phyloP scores from a whole-genome alignment of 2,329 filamentous ascomycete genomes.

The Trichoderma hamatum region DNA sequence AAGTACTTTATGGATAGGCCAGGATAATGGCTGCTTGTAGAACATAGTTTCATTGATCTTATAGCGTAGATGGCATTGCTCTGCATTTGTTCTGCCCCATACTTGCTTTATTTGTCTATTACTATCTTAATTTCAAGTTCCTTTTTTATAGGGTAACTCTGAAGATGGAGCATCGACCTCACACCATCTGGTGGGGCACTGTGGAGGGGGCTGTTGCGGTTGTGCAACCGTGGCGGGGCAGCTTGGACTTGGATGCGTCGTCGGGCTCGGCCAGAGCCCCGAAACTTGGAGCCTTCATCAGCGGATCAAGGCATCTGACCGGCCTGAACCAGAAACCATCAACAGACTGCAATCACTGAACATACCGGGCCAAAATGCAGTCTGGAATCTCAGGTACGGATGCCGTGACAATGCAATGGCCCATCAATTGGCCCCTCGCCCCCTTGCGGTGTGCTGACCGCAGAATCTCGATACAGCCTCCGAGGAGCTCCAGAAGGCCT shows the following conservation, averaged over 20 bases:
- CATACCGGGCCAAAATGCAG: conserved; percentile 59
- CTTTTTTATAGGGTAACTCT: neutral
- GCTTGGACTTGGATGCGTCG: conserved; percentile 26
- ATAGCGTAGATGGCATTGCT: neutral
- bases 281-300: conserved; percentile 22
- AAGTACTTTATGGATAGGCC: neutral
- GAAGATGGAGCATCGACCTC: neutral
- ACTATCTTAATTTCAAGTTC: neutral
- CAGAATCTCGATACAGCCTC: conserved; percentile 58
- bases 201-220: conserved; percentile 17
- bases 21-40: neutral
- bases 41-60: neutral
- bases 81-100: neutral
- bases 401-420: neutral
- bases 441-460: conserved; percentile 19
- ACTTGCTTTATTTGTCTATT: neutral
- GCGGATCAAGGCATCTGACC: neutral
- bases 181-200: conserved; percentile 9
- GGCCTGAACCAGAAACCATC: neutral
- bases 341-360: neutral
- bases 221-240: conserved; percentile 24
- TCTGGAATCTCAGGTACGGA: conserved; percentile 72
- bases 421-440: neutral
- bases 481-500: conserved; percentile 73
- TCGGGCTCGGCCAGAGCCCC: conserved; percentile 17